Base-by-base conservation (phyloP, 1,284 basidiomycete species). In the Leccinum fallax region DNA sequence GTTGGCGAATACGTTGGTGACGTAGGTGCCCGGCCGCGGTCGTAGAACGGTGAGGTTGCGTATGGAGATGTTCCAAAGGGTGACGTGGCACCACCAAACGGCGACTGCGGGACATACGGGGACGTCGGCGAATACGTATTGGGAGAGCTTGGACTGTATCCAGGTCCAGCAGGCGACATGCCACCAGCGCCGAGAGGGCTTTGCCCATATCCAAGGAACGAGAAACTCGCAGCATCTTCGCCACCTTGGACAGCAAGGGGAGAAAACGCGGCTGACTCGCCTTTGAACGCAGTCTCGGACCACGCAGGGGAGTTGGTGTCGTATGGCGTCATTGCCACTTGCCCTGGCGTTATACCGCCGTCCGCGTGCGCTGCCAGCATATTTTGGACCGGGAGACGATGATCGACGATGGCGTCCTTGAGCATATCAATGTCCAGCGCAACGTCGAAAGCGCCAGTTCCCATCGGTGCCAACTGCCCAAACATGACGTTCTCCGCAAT, bases 401-500 rank as follows among this genome's bases (percentile, higher is more conserved):
- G 94, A 76, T 99, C 97, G 61, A 98, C 93, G 61, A 99, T 96
- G 55, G 98, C 97, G 66, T 99, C 97, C 83, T 98, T 97, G 70
- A 99, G 84, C 95, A 98, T 97, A 69, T 97, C 93, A 68, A 98
- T 92, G 78, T 99, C 97, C 55, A 99, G 84, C 1, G 95, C 91
- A 57, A 99, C 93, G 59, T 98, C 97, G 74, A 98, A 98, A 6
- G 95, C 87, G 13, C 95, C 95, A 0, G 95, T 96, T 57, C 95
- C 95, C 94, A 97, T 96, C 0, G 95, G 97, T 36, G 97, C 97
- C 88, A 99, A 93, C 79, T 99, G 97, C 19, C 97, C 97, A 65
- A 99, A 93, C 83, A 99, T 87, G 49, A 99, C 95, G 72, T 98
- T 99, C 82, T 99, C 97, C 9, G 97, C 97, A 24, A 99, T 91